Conservation (phyloP, 495 filamentous ascomycete species). For the Sporormia fimetaria region DNA sequence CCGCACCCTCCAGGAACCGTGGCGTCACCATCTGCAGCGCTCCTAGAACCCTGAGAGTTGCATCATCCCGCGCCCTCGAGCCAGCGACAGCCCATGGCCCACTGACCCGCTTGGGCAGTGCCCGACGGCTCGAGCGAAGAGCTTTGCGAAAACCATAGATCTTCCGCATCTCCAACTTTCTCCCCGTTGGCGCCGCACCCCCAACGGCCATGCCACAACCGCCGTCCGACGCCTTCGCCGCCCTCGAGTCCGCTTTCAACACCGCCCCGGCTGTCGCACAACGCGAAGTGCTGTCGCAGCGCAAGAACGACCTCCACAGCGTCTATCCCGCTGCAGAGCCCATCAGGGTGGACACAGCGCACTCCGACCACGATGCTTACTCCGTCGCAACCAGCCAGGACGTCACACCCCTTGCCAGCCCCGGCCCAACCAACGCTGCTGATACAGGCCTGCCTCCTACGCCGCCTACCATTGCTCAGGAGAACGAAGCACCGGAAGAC, state of each 20-base stretch:
- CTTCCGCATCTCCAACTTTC: no score
- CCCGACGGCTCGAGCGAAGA: no score
- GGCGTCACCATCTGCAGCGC: no score
- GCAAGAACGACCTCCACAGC: conserved; percentile 10
- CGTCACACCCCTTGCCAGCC: conserved; percentile 10
- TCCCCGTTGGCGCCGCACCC: neutral
- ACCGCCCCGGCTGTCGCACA: conserved; percentile 5
- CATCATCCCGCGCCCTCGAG: no score
- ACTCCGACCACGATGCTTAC: conserved; percentile 13
- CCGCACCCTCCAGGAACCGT: no score
- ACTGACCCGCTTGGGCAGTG: no score
- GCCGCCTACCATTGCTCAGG: conserved; percentile 20
- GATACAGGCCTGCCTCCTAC: conserved; percentile 24
- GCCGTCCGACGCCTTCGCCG: conserved; percentile 10
- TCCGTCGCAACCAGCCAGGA: conserved; percentile 8
- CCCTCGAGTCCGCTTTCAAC: conserved; percentile 19
- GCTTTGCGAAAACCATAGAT: no score
- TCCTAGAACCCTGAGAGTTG: no score
- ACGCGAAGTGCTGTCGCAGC: conserved; percentile 13
- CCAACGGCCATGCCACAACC: conserved; percentile 9
- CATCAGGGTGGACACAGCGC: conserved; percentile 3
- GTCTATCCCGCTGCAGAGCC: conserved; percentile 9
- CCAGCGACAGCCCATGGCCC: no score
- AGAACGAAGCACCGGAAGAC: conserved; percentile 2
- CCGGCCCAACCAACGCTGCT: conserved; percentile 9